phyloP scores from a whole-genome alignment of 2,329 filamentous ascomycete species.

The Colletotrichum kahawae region DNA sequence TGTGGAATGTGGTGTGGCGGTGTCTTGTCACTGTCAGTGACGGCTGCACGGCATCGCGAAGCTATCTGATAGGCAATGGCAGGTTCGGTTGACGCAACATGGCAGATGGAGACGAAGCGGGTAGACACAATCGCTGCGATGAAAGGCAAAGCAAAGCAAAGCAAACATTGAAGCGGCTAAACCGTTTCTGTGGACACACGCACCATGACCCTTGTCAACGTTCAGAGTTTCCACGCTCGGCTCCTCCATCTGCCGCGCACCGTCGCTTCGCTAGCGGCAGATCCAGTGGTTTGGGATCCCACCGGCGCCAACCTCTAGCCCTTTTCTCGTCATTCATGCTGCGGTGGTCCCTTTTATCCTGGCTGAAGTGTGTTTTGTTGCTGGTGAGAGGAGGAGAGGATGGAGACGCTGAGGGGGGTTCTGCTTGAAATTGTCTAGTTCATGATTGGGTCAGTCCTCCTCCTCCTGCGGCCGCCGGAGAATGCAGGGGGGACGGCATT shows the following conservation, averaged over 20 bases:
- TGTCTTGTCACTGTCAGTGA: neutral
- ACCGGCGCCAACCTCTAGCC: neutral
- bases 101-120: too few species aligned
- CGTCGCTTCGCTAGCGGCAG: neutral
- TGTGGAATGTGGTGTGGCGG: neutral
- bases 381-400: rapidly evolving
- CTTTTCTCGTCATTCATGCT: neutral
- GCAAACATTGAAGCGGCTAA: neutral
- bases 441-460: neutral
- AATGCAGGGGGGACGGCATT: too few species aligned
- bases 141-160: neutral
- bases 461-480: too few species aligned
- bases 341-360: too few species aligned
- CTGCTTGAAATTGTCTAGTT: neutral
- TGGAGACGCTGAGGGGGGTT: neutral
- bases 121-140: neutral
- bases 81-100: neutral
- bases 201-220: neutral
- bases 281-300: neutral
- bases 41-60: neutral
- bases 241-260: neutral
- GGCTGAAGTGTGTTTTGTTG: too few species aligned
- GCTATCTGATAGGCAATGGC: neutral
- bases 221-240: neutral
- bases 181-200: neutral